Evolutionary conservation across 169 alveolate genomes (phyloP).

Genomic region (Toxoplasma gondii): DNA sequence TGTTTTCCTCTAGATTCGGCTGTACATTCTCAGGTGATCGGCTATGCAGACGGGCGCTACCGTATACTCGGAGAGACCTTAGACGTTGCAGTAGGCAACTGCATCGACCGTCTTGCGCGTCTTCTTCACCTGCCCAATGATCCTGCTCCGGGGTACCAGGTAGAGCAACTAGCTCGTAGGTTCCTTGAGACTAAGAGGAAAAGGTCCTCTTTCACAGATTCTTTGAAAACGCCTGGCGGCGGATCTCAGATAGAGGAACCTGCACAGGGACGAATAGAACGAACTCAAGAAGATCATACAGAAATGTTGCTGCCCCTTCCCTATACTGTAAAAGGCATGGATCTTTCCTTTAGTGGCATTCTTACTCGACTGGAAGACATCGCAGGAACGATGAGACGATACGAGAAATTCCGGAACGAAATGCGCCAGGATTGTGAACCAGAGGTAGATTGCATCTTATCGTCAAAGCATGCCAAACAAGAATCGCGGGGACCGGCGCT

Average conservation of each 20-base stretch:
- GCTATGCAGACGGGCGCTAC: constrained; percentile 84
- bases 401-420: not conserved
- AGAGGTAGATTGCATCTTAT: not conserved
- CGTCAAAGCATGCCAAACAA: no score
- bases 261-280: not conserved
- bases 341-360: constrained; percentile 94
- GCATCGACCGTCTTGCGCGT: constrained; percentile 98
- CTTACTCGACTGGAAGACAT: constrained; percentile 70
- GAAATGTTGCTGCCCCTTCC: constrained; percentile 89
- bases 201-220: not conserved
- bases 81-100: constrained; percentile 99
- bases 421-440: not conserved
- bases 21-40: constrained; percentile 63
- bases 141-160: constrained; percentile 99
- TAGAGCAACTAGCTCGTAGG: constrained; percentile 95
- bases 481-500: no score
- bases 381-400: constrained; percentile 25
- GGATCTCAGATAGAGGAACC: not conserved
- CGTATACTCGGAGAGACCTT: constrained; percentile 98
- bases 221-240: not conserved
- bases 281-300: not conserved
- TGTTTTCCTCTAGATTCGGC: no score
- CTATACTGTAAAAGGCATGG: constrained; percentile 99
- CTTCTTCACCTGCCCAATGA: constrained; percentile 94
- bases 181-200: constrained; percentile 35